Evolutionary conservation across 2,329 filamentous ascomycete species (phyloP).

Genomic region (Venturia oleaginea): DNA sequence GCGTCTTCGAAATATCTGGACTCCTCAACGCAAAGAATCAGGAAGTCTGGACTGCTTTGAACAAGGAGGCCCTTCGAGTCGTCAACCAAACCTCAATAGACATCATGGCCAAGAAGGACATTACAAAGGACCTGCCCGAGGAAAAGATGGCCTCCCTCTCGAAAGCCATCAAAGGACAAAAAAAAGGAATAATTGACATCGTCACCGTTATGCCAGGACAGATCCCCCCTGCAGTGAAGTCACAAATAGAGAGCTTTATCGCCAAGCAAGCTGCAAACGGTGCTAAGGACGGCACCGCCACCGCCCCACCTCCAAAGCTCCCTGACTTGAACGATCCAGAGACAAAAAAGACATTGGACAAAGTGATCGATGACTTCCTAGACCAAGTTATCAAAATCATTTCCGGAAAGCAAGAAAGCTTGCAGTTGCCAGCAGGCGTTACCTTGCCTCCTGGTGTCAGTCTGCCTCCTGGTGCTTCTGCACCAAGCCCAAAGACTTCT

Average conservation of each 20-base stretch:
- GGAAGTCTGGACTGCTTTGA: neutral
- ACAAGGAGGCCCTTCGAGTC: neutral
- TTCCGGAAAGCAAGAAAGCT: neutral
- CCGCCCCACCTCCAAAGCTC: neutral
- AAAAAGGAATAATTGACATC: conserved; percentile 3
- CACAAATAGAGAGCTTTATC: neutral
- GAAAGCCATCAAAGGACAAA: neutral
- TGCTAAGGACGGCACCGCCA: neutral
- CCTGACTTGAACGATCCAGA: neutral
- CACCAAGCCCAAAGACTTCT: no score
- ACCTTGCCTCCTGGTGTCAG: neutral
- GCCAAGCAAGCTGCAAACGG: neutral
- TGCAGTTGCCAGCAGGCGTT: neutral
- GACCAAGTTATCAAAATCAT: neutral
- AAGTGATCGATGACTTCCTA: neutral
- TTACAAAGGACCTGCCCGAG: neutral
- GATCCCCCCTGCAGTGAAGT: neutral
- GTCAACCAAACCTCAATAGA: neutral
- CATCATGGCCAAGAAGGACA: conserved; percentile 6
- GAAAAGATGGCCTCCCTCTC: neutral
- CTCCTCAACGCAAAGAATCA: neutral
- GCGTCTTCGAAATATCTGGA: neutral
- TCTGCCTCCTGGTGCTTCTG: neutral
- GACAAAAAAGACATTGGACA: neutral
- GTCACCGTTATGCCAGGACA: neutral